These are phyloP conservation scores for Ajuga chamaepitys DNA, from an alignment of 257 asterid genomes.

Conservation along the genomic window DNA sequence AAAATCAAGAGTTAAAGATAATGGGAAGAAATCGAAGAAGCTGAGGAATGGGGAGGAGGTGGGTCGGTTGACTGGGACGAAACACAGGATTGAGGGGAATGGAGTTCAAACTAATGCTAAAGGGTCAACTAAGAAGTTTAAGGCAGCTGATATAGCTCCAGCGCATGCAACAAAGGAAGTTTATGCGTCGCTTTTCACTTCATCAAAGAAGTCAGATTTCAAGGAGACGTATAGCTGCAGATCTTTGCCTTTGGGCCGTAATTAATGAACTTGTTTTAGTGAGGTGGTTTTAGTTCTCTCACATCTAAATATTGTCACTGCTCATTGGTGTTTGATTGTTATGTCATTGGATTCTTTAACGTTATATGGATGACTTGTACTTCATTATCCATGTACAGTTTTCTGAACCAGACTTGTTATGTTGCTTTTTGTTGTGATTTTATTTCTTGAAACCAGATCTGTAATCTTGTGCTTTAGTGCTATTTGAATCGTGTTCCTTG, in stretches of 20 bases:
- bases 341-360: not conserved
- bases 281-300: conserved; percentile 23
- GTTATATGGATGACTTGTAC: not conserved
- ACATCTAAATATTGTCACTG: conserved; percentile 8
- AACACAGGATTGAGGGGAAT: conserved; percentile 51
- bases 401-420: not conserved
- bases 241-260: conserved; percentile 90
- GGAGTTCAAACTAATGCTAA: conserved; percentile 28
- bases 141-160: conserved; percentile 56
- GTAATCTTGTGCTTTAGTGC: not conserved
- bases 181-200: conserved; percentile 81
- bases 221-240: conserved; percentile 86
- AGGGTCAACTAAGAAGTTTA: conserved; percentile 47
- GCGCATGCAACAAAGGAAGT: conserved; percentile 61
- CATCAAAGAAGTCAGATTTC: conserved; percentile 67
- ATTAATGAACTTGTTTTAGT: conserved; percentile 31
- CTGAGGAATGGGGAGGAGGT: conserved; percentile 39
- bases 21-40: conserved; percentile 58
- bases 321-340: conserved; percentile 1
- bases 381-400: not conserved
- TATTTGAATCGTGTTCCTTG: not conserved
- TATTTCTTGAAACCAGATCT: not conserved
- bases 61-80: conserved; percentile 43
- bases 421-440: not conserved
- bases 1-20: conserved; percentile 35